Evolutionary conservation across 352 stramenopile species (phyloP).

Genomic region (Globisporangium perplexum): DNA sequence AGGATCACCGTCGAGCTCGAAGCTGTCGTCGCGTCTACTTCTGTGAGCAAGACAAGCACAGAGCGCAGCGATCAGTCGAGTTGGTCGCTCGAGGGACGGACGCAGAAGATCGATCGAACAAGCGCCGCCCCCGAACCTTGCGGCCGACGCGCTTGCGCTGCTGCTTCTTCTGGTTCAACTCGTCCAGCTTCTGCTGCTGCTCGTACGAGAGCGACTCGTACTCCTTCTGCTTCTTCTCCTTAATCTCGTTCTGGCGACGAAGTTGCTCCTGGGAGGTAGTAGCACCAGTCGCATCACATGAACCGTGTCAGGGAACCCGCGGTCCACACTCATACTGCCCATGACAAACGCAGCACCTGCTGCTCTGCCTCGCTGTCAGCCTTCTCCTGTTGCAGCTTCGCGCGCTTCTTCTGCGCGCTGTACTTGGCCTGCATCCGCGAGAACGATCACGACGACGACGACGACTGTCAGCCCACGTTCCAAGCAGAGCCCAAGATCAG

Average conservation of each 20-base stretch:
- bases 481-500: background rate
- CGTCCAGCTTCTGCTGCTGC: slow-evolving; percentile 74
- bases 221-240: slow-evolving; percentile 77
- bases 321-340: background rate
- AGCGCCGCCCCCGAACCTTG: no score
- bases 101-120: no score
- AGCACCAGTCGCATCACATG: background rate
- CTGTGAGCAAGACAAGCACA: no score
- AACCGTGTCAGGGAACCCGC: background rate
- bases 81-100: no score
- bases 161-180: slow-evolving; percentile 62
- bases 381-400: slow-evolving; percentile 55
- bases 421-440: slow-evolving; percentile 46
- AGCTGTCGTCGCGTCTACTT: no score
- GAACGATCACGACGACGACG: background rate
- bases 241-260: slow-evolving; percentile 42
- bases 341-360: slow-evolving; percentile 17
- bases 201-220: slow-evolving; percentile 78
- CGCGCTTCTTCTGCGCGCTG: slow-evolving; percentile 64
- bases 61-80: no score
- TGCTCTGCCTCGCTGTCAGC: slow-evolving; percentile 23
- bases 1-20: no score
- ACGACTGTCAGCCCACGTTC: background rate
- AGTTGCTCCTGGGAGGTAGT: slow-evolving; percentile 28
- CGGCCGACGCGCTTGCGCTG: slow-evolving; percentile 58